Conservation (phyloP, 306 rosid genomes). For the Vigna mungo region DNA sequence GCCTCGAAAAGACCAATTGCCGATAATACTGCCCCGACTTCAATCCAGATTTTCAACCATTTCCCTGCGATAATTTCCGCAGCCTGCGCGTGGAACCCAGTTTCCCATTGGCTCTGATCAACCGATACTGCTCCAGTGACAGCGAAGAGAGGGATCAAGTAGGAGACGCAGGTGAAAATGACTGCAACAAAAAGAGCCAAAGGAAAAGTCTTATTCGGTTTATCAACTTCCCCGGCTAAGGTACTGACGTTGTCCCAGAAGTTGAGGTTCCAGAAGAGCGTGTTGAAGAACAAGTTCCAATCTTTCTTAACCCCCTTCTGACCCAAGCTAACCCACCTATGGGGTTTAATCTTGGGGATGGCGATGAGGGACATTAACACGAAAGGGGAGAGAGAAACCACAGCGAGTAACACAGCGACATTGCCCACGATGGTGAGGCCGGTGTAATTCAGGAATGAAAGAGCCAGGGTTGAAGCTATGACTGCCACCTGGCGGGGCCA, state of each 20-base stretch:
- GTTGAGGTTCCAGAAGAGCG: slow-evolving; percentile 51
- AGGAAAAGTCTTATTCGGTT: slow-evolving; percentile 48
- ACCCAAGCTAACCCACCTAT: slow-evolving; percentile 47
- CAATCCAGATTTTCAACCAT: slow-evolving; percentile 57
- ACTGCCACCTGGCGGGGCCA: slow-evolving; percentile 45
- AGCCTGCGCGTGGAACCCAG: slow-evolving; percentile 57
- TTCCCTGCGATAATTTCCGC: slow-evolving; percentile 68
- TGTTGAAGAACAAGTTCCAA: slow-evolving; percentile 51
- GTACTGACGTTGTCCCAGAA: slow-evolving; percentile 56
- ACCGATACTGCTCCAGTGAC: slow-evolving; percentile 46
- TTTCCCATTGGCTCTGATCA: slow-evolving; percentile 48
- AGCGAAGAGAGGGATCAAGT: slow-evolving; percentile 49
- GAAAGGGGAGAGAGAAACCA: slow-evolving; percentile 42
- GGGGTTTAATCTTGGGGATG: slow-evolving; percentile 41
- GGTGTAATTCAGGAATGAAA: slow-evolving; percentile 45
- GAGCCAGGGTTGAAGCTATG: slow-evolving; percentile 18
- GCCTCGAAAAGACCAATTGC: slow-evolving; percentile 70
- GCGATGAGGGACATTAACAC: slow-evolving; percentile 45
- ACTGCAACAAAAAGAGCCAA: slow-evolving; percentile 43
- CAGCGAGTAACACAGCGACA: slow-evolving; percentile 22
- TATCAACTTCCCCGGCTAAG: slow-evolving; percentile 50
- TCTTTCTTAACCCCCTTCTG: slow-evolving; percentile 49
- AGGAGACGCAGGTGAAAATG: slow-evolving; percentile 52
- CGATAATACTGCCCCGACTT: slow-evolving; percentile 66
- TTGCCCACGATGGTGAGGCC: slow-evolving; percentile 49